Percentiles rank a stretch among this genome's conserved stretches.
Evolutionary conservation across 768 basidiomycete species (phyloP).

Genomic region (Macrolepiota fuliginosa): DNA sequence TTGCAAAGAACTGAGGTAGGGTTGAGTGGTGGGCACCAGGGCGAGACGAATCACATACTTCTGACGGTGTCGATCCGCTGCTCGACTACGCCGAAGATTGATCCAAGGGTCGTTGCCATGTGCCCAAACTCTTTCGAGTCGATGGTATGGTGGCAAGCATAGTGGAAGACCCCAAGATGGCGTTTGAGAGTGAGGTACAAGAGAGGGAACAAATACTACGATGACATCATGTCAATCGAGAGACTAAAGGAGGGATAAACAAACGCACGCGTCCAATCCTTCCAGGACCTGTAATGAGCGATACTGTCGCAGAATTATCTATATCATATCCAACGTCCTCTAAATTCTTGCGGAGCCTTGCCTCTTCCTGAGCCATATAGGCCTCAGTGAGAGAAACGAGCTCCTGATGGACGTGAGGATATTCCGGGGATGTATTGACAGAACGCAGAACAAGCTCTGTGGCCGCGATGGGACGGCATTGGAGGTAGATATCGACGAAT

Average conservation of each 20-base stretch:
- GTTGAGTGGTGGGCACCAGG: neutral
- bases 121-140: constrained; percentile 29
- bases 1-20: constrained; percentile 28
- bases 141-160: constrained; percentile 33
- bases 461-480: neutral
- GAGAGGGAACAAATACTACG: constrained; percentile 21
- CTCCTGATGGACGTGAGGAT: constrained; percentile 2
- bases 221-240: neutral
- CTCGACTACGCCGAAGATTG: constrained; percentile 27
- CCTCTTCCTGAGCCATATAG: constrained; percentile 11
- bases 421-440: constrained; percentile 10
- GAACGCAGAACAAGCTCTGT: constrained; percentile 18
- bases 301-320: constrained; percentile 15
- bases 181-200: constrained; percentile 19
- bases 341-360: constrained; percentile 15
- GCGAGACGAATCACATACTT: constrained; percentile 18
- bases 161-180: constrained; percentile 18
- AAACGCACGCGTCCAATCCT: constrained; percentile 20
- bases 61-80: constrained; percentile 30
- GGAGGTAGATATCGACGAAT: constrained; percentile 14
- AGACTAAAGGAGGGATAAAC: neutral
- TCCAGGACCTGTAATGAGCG: constrained; percentile 15
- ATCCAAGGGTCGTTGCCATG: constrained; percentile 28
- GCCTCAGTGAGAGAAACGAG: constrained; percentile 8
- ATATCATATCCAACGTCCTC: constrained; percentile 16